phyloP scores from a whole-genome alignment of 2,329 filamentous ascomycete genomes.

The Bisporella sp. region DNA sequence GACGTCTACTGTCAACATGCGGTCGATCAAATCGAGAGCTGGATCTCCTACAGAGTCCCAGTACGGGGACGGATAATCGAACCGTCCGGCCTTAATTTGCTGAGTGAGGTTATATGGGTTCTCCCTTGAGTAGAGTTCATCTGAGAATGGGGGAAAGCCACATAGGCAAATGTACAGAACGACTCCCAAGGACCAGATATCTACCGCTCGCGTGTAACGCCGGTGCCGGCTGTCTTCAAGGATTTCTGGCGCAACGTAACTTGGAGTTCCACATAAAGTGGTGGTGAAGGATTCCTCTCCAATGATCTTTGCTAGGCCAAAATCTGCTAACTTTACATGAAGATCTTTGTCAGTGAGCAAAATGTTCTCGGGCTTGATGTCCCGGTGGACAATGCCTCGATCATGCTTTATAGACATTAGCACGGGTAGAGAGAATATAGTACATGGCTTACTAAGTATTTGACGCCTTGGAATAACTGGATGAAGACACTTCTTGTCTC shows the following conservation, averaged over 20 bases:
- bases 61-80: constrained; percentile 94
- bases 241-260: constrained; percentile 94
- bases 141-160: constrained; percentile 93
- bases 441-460: constrained; percentile 66
- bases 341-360: constrained; percentile 74
- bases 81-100: constrained; percentile 82
- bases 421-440: not conserved
- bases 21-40: constrained; percentile 86
- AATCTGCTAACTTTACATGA: constrained; percentile 88
- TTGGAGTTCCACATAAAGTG: constrained; percentile 92
- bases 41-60: constrained; percentile 86
- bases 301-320: constrained; percentile 96
- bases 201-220: constrained; percentile 90
- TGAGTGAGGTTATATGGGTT: constrained; percentile 83
- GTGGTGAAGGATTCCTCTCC: constrained; percentile 98
- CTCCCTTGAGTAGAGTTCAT: constrained; percentile 75
- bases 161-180: constrained; percentile 96
- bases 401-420: constrained; percentile 63
- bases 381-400: constrained; percentile 91
- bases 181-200: constrained; percentile 96
- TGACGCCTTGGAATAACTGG: constrained; percentile 88
- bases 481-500: constrained; percentile 83
- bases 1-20: constrained; percentile 86
- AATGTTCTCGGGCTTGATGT: constrained; percentile 62
- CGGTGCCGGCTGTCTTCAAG: constrained; percentile 74